phyloP scores from a whole-genome alignment of 2,329 filamentous ascomycete genomes.

The Rugonectria rugulosa region DNA sequence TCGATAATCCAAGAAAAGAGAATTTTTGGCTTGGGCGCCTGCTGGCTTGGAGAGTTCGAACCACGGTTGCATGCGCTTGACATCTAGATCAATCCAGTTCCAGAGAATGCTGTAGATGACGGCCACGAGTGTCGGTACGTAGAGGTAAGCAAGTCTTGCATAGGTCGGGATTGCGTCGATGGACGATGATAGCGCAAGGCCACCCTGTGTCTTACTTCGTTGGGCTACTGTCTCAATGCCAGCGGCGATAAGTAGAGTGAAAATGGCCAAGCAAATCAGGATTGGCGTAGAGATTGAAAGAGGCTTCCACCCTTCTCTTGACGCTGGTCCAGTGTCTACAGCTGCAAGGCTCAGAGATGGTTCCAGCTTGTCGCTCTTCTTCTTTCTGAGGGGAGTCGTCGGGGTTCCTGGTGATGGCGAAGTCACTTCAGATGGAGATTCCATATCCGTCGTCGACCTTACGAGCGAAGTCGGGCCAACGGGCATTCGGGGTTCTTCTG shows the following conservation, averaged over 20 bases:
- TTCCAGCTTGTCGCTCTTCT: background rate
- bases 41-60: slow-evolving; percentile 59
- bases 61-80: slow-evolving; percentile 67
- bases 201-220: slow-evolving; percentile 50
- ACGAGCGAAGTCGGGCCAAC: background rate
- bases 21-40: slow-evolving; percentile 54
- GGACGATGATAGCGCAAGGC: slow-evolving; percentile 42
- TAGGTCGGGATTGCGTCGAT: slow-evolving; percentile 44
- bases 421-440: too few relatives aligned
- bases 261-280: slow-evolving; percentile 45
- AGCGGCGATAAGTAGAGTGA: slow-evolving; percentile 50
- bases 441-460: background rate
- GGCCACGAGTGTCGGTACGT: slow-evolving; percentile 61
- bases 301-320: slow-evolving; percentile 30
- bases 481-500: background rate
- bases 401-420: too few relatives aligned
- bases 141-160: slow-evolving; percentile 53
- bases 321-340: background rate
- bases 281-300: slow-evolving; percentile 42
- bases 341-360: background rate
- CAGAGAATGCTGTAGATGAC: slow-evolving; percentile 64
- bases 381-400: background rate
- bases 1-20: slow-evolving; percentile 62
- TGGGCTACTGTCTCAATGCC: slow-evolving; percentile 54
- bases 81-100: slow-evolving; percentile 67